A percentile compares a stretch with the other conserved stretches of the same genome.
phyloP scores from a whole-genome alignment of 2,329 filamentous ascomycete genomes.

The Mycocentrospora acerina region DNA sequence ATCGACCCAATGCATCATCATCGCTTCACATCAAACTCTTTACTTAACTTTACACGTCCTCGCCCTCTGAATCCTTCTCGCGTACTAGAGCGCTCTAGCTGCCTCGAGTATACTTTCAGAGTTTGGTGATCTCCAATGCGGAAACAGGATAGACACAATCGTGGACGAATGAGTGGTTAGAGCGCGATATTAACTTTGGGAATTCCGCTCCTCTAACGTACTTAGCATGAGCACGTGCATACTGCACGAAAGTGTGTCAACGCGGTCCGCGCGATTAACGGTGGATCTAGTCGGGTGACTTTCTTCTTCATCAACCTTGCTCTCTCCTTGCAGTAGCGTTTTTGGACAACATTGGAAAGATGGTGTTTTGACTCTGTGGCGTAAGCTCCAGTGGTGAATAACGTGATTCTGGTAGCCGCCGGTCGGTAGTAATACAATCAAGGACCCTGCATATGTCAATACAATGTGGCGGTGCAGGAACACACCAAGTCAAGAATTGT shows the following conservation, averaged over 20 bases:
- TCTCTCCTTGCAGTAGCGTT: constrained; percentile 4
- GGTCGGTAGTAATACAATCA: constrained; percentile 78
- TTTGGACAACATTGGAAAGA: constrained; percentile 17
- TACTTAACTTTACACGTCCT: no score
- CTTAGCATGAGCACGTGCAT: constrained; percentile 1
- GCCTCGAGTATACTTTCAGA: no score
- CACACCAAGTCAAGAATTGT: not conserved
- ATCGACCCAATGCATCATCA: no score
- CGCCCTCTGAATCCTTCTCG: no score
- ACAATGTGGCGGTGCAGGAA: no score
- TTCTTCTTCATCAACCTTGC: constrained; percentile 10
- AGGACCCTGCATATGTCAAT: constrained; percentile 61
- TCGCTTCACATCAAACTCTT: no score
- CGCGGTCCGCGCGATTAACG: no score
- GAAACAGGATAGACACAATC: no score
- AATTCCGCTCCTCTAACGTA: not conserved
- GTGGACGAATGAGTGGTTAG: no score
- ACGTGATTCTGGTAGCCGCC: constrained; percentile 70
- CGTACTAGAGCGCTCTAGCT: no score
- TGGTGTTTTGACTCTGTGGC: constrained; percentile 27
- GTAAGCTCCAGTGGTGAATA: constrained; percentile 55
- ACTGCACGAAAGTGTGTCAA: constrained; percentile 4
- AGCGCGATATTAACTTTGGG: constrained; percentile 1
- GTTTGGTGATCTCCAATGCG: no score
- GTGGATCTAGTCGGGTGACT: not conserved